Base-by-base conservation (phyloP, 108 stramenopile species). In the Poteriospumella lacustris region DNA sequence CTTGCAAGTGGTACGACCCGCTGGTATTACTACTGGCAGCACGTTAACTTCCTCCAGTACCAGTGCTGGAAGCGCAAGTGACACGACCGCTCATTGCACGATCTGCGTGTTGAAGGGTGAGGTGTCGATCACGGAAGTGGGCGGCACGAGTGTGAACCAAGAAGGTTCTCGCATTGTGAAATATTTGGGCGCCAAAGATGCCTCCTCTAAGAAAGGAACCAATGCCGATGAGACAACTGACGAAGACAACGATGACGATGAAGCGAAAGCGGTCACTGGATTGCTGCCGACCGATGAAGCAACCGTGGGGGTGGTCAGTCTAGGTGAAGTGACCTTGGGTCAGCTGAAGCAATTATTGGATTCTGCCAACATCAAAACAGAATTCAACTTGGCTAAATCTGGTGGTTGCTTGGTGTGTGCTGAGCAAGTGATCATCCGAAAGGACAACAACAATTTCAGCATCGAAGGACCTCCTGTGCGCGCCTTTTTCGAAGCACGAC, bases 381-480 rank as follows among this genome's bases (percentile, higher is more conserved):
- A 73, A 3, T 73, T 56, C 31, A 42, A 73, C 33, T 28, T 73
- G 26, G 70, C 31, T 12, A 3, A 24, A 33, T 5, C 5, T 3
- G 70, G 70, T 3, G 70, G 44, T 33, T 24, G 26, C 33, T 5
- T 73, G 5, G 41, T 73, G 5, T 73, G 70, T 38, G 33, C 9
- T 73, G 70, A 33, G 9, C 70, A 73, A 38, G 70, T 73, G 3
- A 42, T 56, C 5, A 31, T 73, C 31, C 12, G 70, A 24, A 73
- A 73, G 31, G 70, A 42, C 26, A 42, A 73, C 31, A 73, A 73
- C 31, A 31, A 73, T 9, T 5, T 73, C 36, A 42, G 26, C 28
- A 56, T 73, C 33, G 70, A 73, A 73, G 70, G 70, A 12, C 70
- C 70, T 12, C 70, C 70, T 34, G 43, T 44, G 19, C 5, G 33